Base-by-base conservation (phyloP, 306 rosid species). In the Gastrolobium bilobum region DNA sequence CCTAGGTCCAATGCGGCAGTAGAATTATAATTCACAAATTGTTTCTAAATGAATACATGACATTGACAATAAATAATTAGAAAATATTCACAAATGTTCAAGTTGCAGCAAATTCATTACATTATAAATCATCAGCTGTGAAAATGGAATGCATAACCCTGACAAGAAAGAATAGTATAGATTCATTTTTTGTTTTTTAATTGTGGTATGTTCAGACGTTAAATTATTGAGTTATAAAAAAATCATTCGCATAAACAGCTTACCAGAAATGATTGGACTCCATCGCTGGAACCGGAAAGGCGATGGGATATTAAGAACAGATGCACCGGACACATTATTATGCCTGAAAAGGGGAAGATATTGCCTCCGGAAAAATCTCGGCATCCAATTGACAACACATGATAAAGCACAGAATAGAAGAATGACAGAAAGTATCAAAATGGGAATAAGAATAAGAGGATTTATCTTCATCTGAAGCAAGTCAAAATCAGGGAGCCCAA, bases 251-350 rank as follows among this genome's bases (percentile, higher is more conserved):
- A 43, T 46, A 66, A 71, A 70, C 11, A 83, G 74, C 92, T 90
- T 86, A 92, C 99, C 98, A 64, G 94, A 81, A 79, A 70, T 95
- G 52, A 91, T 88, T n/a, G 97, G 97, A 86, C 99, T 95, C 98
- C 99, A 92, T 20, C 98, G 86, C 80, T 78, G 80, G 81, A 95
- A 87, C 79, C 92, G 87, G 56, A 94, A 94, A 84, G 97, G 91
- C 68, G 97, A 91, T 10, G 92, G 83, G 53, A 94, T 88, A 81
- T 71, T 89, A 68, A 90, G 87, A 87, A 81, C 97, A 10, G 98
- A 92, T 50, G 93, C 77, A 81, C 87, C 82, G 47, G 95, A 82
- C 10, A 53, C 90, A 71, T 76, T 60, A 60, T 82, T 95, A 71
- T 89, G 87, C 89, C 94, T 66, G 89, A 95, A 91, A 74, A 92